Conservation (phyloP, 73 alveolate species). For the Paramecium biaurelia region DNA sequence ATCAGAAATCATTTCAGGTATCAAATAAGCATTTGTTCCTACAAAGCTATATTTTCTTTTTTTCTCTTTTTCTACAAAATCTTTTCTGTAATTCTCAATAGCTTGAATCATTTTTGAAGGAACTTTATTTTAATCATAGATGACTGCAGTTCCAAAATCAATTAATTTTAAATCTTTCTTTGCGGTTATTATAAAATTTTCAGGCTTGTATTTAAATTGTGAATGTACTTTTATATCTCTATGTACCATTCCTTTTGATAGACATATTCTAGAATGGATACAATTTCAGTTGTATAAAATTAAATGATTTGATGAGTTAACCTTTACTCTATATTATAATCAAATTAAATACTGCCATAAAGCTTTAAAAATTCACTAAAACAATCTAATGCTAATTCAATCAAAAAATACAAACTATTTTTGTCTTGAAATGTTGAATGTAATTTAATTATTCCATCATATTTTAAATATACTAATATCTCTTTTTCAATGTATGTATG, state of each 20-base stretch:
- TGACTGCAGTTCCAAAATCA: no score
- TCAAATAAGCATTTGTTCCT: no score
- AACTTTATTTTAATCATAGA: constrained; percentile 74
- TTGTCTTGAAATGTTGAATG: neutral
- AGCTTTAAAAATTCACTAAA: neutral
- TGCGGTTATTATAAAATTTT: no score
- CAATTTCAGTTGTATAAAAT: constrained; percentile 62
- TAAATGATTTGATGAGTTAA: constrained; percentile 6
- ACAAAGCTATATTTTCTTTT: no score
- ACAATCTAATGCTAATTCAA: constrained; percentile 20
- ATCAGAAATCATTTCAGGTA: constrained; percentile 79
- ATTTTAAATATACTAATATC: neutral
- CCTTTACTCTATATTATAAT: neutral
- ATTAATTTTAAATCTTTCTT: no score
- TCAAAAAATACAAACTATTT: neutral
- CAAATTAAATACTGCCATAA: neutral
- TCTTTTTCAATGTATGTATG: constrained; percentile 34
- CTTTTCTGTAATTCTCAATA: neutral
- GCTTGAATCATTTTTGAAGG: neutral
- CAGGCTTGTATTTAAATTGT: no score
- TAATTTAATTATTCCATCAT: constrained; percentile 51
- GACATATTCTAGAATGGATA: constrained; percentile 7
- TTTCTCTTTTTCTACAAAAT: neutral
- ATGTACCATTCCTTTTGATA: constrained; percentile 51
- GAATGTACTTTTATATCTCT: no score